Evolutionary conservation across 331 rosid genomes (phyloP).

Genomic region (Stylosanthes scabra): DNA sequence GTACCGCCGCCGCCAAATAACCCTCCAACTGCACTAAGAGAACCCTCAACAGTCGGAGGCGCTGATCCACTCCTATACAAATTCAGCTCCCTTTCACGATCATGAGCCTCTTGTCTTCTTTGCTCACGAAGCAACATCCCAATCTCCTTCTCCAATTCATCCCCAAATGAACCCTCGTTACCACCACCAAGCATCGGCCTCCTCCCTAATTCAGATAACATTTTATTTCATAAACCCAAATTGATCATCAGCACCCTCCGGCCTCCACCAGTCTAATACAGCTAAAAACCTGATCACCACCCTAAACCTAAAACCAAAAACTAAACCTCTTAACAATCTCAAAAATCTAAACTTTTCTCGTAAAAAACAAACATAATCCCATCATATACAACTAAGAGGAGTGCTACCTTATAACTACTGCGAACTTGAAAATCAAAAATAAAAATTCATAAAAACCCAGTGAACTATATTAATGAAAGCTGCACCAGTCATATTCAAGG

Average conservation of each 20-base stretch:
- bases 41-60: slow-evolving; percentile 98
- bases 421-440: neutral
- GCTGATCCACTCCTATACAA: slow-evolving; percentile 97
- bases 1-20: slow-evolving; percentile 52
- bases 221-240: slow-evolving; percentile 46
- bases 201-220: slow-evolving; percentile 82
- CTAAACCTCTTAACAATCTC: slow-evolving; percentile 37
- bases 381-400: slow-evolving; percentile 50
- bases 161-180: slow-evolving; percentile 89
- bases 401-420: slow-evolving; percentile 37
- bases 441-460: neutral
- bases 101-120: slow-evolving; percentile 79
- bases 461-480: slow-evolving; percentile 21
- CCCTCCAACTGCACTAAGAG: slow-evolving; percentile 90
- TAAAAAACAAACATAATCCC: slow-evolving; percentile 30
- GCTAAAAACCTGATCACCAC: slow-evolving; percentile 46
- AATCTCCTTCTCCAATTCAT: slow-evolving; percentile 88
- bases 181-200: slow-evolving; percentile 75
- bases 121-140: slow-evolving; percentile 85
- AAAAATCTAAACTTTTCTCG: slow-evolving; percentile 44
- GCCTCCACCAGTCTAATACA: neutral
- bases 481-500: slow-evolving; percentile 28
- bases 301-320: slow-evolving; percentile 48
- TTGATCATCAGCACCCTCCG: slow-evolving; percentile 25
- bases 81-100: slow-evolving; percentile 81